Evolutionary conservation across 495 filamentous ascomycete species (phyloP), one percentile per base, ranked within the genome.

Genomic region (Hypoxylon perforatum): DNA sequence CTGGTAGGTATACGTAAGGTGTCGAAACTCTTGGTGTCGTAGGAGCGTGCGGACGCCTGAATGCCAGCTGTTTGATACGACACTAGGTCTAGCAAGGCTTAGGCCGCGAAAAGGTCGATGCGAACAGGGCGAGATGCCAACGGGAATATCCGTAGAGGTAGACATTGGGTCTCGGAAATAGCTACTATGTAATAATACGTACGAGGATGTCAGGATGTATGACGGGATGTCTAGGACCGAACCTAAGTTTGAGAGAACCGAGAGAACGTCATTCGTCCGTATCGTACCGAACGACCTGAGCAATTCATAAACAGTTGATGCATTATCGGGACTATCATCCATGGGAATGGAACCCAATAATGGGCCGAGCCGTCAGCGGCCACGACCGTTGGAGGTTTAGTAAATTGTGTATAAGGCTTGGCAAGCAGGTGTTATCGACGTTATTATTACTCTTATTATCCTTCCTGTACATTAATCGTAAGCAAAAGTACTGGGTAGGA

Each of bases 331-430:
- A 53, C 55, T 58, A 46, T 57, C 23, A 25, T 39, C 58, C 57
- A 48, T 42, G 36, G 49, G 41, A 39, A 49, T 59, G 65, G 65
- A 67, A 62, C 58, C 64, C 58, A 57, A 62, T 47, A 45, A 67
- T 62, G 47, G 47, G 53, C 52, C 53, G 57, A 57, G 36, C 49
- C 57, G 57, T 62, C 46, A 54, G 33, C 19, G 22, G 33, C n/a
- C 49, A 10, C 28, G 45, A 53, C 4, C 23, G 23, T 35, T 46
- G 18, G 47, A 45, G 38, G 39, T 54, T 45, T 21, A 64, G 48
- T 45, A 46, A 28, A 49, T 19, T 39, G 47, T 14, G 54, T 35
- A 59, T 42, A 57, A 50, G 35, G 46, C 42, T 57, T 30, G 28
- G 28, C 30, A 22, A 19, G 41, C 21, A 33, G 42, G 42, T 41